Evolutionary conservation across 306 rosid species (phyloP).

Genomic region (Vigna angularis): DNA sequence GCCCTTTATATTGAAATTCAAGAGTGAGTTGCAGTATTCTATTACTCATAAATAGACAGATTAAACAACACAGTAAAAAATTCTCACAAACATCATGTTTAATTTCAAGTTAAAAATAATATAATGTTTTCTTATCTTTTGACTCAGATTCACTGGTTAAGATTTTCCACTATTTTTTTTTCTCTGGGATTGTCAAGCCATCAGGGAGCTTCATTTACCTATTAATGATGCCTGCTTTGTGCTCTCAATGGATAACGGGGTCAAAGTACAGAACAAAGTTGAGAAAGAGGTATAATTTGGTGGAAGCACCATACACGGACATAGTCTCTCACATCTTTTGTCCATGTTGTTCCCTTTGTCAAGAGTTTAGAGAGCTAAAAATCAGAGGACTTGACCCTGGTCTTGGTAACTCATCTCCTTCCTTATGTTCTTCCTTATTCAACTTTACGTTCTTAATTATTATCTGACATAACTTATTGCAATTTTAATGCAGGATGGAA

Average conservation of each 20-base stretch:
- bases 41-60: too few relatives aligned
- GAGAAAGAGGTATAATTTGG: constrained; percentile 59
- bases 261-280: constrained; percentile 64
- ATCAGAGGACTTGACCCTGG: constrained; percentile 72
- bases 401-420: constrained; percentile 52
- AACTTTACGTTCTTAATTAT: not conserved
- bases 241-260: constrained; percentile 77
- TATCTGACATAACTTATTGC: not conserved
- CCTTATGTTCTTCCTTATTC: not conserved
- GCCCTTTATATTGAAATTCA: too few relatives aligned
- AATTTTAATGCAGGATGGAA: constrained; percentile 61
- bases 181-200: too few relatives aligned
- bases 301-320: constrained; percentile 71
- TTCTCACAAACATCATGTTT: too few relatives aligned
- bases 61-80: too few relatives aligned
- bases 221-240: constrained; percentile 75
- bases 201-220: constrained; percentile 65
- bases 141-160: too few relatives aligned
- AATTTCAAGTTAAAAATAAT: too few relatives aligned
- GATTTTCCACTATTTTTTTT: too few relatives aligned
- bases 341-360: constrained; percentile 75
- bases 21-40: too few relatives aligned
- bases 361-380: constrained; percentile 68
- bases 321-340: constrained; percentile 70
- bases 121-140: too few relatives aligned